phyloP scores from a whole-genome alignment of 148 eudicot species.

The Mesembryanthemum crystallinum region DNA sequence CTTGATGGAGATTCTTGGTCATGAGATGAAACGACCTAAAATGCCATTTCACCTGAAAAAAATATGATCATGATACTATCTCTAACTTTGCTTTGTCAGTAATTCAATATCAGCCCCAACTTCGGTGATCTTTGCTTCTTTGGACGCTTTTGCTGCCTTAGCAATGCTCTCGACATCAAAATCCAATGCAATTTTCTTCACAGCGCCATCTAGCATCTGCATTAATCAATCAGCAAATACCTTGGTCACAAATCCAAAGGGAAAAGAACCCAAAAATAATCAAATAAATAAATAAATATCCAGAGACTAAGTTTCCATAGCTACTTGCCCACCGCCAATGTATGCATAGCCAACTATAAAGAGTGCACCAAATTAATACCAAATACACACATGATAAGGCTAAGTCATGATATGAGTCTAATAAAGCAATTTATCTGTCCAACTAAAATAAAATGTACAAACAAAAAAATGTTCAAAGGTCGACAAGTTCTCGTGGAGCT shows the following conservation, averaged over 20 bases:
- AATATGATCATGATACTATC: background rate
- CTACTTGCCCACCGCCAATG: too few relatives aligned
- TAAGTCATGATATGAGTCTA: too few relatives aligned
- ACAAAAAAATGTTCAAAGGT: too few relatives aligned
- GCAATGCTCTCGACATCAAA: constrained; percentile 80
- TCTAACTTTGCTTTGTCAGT: constrained; percentile 33
- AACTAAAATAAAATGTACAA: too few relatives aligned
- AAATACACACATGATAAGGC: too few relatives aligned
- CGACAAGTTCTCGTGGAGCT: too few relatives aligned
- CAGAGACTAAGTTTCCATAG: background rate
- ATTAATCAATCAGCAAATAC: background rate
- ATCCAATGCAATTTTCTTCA: constrained; percentile 72
- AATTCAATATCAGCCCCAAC: constrained; percentile 80
- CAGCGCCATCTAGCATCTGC: constrained; percentile 90
- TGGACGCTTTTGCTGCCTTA: constrained; percentile 63
- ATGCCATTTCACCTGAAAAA: background rate
- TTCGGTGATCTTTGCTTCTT: constrained; percentile 74
- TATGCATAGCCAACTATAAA: background rate
- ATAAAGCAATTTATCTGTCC: too few relatives aligned
- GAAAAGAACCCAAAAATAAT: background rate
- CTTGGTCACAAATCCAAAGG: background rate
- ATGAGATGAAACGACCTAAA: too few relatives aligned
- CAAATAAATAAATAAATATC: background rate
- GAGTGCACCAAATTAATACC: background rate
- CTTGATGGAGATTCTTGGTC: too few relatives aligned